Evolutionary conservation across 2,329 filamentous ascomycete species (phyloP), one percentile per base, ranked within the genome.

Genomic region (Colletotrichum sojae): DNA sequence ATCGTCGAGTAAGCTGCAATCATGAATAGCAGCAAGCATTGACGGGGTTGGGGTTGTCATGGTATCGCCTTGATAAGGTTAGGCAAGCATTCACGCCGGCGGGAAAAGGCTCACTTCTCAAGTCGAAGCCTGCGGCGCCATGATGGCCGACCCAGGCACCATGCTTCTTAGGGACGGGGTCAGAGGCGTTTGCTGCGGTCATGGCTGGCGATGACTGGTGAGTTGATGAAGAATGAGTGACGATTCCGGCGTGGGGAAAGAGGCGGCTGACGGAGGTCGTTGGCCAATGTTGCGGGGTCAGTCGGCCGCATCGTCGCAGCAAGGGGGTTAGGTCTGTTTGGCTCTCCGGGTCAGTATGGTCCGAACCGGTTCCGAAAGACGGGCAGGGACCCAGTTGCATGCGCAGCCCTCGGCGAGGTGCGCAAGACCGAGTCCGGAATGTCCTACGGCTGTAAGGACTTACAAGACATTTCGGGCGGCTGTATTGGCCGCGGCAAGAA

Each of bases 1-100:
- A 79, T 97, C 95, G 79, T 98, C 95, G 18, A 92, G 84, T 39
- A 97, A 88, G 0, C 92, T 91, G 71, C 91, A 92, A 58, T 89
- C 85, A 73, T 89, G 85, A 72, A 98, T 92, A 16, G 95, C 93
- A 52, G 88, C 83, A 45, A 98, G 89, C 95, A 97, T 98, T 4
- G 91, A 89, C 1, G 88, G 79, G 0, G 92, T 96, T 0, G 94
- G 94, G 1, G 91, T 92, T 4, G 94, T 97, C 79, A 86, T 83
- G 25, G 82, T 83, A 75, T 88, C 86, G 71, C 85, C 85, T 86
- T 18, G 5, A n/a, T 15, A 39, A 43, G 15, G 46, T 58, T 36
- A 63, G 22, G 20, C 39, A 12, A 22, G 18, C 48, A 12, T 9
- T 27, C 16, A 36, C 18, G 45, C 22, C 45, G 12, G 40, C 5